Base-by-base conservation (phyloP, 495 filamentous ascomycete genomes). In the Neurospora sp. region DNA sequence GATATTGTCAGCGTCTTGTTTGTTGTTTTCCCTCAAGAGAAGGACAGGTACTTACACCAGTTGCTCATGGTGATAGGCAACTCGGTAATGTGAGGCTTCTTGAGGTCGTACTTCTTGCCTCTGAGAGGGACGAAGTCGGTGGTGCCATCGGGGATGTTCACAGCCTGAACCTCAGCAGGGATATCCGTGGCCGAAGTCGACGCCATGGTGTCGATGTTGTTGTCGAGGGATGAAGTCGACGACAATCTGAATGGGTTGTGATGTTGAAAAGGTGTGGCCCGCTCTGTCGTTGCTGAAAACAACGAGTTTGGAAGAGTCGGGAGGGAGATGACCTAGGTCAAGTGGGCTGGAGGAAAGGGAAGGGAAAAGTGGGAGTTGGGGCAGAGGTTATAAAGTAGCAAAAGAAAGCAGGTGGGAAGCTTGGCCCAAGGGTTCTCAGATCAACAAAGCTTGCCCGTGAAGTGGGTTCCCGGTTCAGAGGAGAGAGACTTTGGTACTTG, bases 41-140 rank as follows among this genome's bases (percentile, higher is more conserved):
- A 27, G 10, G 8, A 39, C 4, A 54, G 5, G 16, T 42, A 69
- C 71, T 72, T 66, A 66, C 54, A 78, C 94, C 94, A 98, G 85
- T 99, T 99, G 75, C 86, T 78, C 81, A 86, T 87, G 71, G 93
- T 97, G 73, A 98, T 90, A 69, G 91, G 89, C 77, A 85, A 79
- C 38, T 89, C 86, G 48, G 86, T 81, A 75, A 88, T 88, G 77
- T 88, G 80, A 74, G 80, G 79, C 78, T 88, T 88, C 76, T 82
- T 82, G 70, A 82, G 70, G 72, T 89, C 86, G 72, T 84, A 82
- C 76, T 84, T 84, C 79, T 74, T 78, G 71, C 75, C 75, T 44
- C 85, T 79, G 59, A 87, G 76, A 10, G 85, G 84, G 72, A 85
- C 79, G 75, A 83, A 82, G 74, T 87, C 85, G 70, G 81, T 84